Conservation (phyloP, 441 rosid species). For the Capsella rubella region DNA sequence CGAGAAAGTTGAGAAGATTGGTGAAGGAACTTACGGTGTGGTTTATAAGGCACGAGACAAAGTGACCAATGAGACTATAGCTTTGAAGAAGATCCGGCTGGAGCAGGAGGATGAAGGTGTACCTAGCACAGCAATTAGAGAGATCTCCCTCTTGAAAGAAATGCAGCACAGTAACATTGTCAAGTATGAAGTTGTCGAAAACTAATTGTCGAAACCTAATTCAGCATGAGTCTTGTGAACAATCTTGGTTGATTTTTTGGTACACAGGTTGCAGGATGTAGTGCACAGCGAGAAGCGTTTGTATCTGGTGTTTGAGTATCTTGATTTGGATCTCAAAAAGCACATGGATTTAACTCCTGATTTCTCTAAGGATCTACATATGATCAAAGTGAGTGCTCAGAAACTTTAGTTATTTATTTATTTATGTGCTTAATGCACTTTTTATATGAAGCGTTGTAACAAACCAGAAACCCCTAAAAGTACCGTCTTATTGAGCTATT, state of each 20-base stretch:
- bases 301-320: slow-evolving; percentile 94
- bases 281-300: slow-evolving; percentile 96
- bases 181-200: slow-evolving; percentile 50
- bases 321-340: slow-evolving; percentile 97
- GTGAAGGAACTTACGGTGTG: slow-evolving; percentile 98
- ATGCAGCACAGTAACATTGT: slow-evolving; percentile 97
- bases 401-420: slow-evolving; percentile 18
- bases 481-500: neutral
- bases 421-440: slow-evolving; percentile 21
- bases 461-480: neutral
- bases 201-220: neutral
- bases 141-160: slow-evolving; percentile 87
- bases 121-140: slow-evolving; percentile 91
- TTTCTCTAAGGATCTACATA: slow-evolving; percentile 82
- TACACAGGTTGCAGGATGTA: slow-evolving; percentile 92
- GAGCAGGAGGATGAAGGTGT: slow-evolving; percentile 96
- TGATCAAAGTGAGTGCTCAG: slow-evolving; percentile 72
- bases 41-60: slow-evolving; percentile 97
- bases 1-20: slow-evolving; percentile 98
- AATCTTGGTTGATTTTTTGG: slow-evolving; percentile 29
- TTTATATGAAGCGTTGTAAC: slow-evolving; percentile 11
- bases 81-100: slow-evolving; percentile 77
- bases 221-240: slow-evolving; percentile 11
- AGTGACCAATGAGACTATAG: slow-evolving; percentile 84
- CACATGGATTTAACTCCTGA: slow-evolving; percentile 97